Evolutionary conservation across 2,329 filamentous ascomycete species (phyloP), one percentile per base, ranked within the genome.

Genomic region (Colletotrichum tropicale): DNA sequence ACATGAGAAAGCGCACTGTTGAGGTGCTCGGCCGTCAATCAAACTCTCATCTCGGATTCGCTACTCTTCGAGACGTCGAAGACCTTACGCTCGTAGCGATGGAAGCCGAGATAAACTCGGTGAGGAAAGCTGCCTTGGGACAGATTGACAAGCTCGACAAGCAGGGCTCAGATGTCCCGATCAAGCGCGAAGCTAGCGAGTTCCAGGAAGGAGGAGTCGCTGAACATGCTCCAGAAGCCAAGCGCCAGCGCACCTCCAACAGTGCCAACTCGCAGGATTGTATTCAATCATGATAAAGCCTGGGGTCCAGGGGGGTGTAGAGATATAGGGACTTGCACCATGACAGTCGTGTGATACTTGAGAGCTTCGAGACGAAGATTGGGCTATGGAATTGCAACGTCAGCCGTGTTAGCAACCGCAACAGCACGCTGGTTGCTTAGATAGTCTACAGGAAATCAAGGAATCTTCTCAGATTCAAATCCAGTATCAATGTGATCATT

Each of bases 221-320:
- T 1, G n/a, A 52, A 52, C 4, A 52, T 6, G 6, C 6, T 21
- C 43, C 6, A 52, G 43, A 21, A 8, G 3, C 43, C n/a, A 52
- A 52, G 43, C 43, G 43, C 12, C 43, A 24, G 10, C 43, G 43
- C 43, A 24, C 4, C 43, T 5, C 43, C 10, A 24, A 3, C 43
- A 52, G 43, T 52, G 43, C n/a, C 12, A 8, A 5, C 10, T 52
- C 43, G 12, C n/a, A 52, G 43, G 6, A 52, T 0, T 8, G 12
- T 8, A 0, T 52, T 21, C 43, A 4, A n/a, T 52, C 43, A 52
- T 52, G 43, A 52, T 0, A 5, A 0, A 52, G n/a, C 43, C n/a
- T 21, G 43, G n/a, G 43, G 5, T 43, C 3, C 38, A 5, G 5
- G 1, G 5, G 5, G n/a, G 38, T 3, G 38, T 6, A 43, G 2